phyloP scores from a whole-genome alignment of 2,329 filamentous ascomycete genomes.

The Colletotrichum sp. region DNA sequence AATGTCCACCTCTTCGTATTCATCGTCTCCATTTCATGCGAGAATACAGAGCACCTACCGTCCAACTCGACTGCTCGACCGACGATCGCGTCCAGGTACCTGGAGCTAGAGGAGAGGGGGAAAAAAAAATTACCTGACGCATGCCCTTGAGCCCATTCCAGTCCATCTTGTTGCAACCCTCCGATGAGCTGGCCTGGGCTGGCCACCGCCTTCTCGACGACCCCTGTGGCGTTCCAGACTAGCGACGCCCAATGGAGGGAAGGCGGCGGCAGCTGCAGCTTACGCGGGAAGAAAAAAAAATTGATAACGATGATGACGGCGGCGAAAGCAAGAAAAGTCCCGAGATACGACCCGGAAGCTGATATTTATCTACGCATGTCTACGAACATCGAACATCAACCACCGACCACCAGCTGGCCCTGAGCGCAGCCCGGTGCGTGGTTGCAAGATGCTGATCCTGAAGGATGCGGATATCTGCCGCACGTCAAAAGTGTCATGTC shows the following conservation, averaged over 20 bases:
- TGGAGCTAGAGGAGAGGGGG: background rate
- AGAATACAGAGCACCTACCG: background rate
- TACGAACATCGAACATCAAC: background rate
- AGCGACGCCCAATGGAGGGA: conserved; percentile 12
- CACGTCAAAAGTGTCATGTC: background rate
- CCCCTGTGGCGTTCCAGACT: conserved; percentile 18
- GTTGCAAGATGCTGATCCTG: background rate
- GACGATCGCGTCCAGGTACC: background rate
- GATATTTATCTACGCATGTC: background rate
- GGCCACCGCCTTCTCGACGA: conserved; percentile 14
- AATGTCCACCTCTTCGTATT: background rate
- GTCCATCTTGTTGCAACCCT: conserved; percentile 1
- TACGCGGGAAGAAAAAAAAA: background rate
- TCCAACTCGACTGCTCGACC: background rate
- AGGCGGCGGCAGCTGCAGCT: background rate
- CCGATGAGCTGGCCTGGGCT: background rate
- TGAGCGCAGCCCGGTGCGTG: background rate
- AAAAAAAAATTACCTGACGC: background rate
- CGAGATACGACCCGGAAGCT: background rate
- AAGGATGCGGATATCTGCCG: background rate
- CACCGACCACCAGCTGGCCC: background rate
- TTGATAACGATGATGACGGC: conserved; percentile 1
- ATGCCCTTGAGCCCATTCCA: conserved; percentile 1
- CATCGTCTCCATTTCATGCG: background rate
- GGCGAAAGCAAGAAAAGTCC: background rate